Percentiles rank a stretch among this genome's conserved stretches.
Conservation (phyloP, 2,329 filamentous ascomycete species). For the Cladosporium sp. region DNA sequence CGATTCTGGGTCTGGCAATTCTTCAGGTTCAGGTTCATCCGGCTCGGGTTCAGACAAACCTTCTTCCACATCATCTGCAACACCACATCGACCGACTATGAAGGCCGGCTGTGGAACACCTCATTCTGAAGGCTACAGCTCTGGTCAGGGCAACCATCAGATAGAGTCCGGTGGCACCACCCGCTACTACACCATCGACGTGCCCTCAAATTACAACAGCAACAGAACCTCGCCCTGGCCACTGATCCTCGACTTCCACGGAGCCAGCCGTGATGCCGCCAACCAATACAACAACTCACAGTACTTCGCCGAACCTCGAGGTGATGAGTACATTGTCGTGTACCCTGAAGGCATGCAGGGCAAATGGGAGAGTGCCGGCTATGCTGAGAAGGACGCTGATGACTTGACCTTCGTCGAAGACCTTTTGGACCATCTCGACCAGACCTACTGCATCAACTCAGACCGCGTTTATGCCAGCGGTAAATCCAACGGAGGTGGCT, state of each 20-base stretch:
- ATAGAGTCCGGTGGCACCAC: conserved; percentile 18
- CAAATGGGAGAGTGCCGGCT: conserved; percentile 39
- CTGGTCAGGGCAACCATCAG: conserved; percentile 1
- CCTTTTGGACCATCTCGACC: conserved; percentile 38
- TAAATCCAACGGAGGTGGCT: conserved; percentile 54
- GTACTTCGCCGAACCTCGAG: conserved; percentile 43
- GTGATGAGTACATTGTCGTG: conserved; percentile 43
- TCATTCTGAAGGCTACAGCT: conserved; percentile 3
- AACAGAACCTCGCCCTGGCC: conserved; percentile 15
- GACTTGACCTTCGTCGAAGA: conserved; percentile 46
- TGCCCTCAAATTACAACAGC: conserved; percentile 23
- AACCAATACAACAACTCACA: conserved; percentile 42
- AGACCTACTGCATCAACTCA: conserved; percentile 44
- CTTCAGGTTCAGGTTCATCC: conserved; percentile 2
- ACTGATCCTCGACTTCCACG: conserved; percentile 49
- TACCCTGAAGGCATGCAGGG: conserved; percentile 41
- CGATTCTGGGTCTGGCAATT: neutral
- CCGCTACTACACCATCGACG: conserved; percentile 24
- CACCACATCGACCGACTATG: neutral
- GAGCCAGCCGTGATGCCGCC: conserved; percentile 34
- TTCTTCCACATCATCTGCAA: conserved; percentile 5
- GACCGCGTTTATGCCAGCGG: conserved; percentile 44
- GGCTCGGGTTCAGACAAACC: neutral
- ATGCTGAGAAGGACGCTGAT: conserved; percentile 35
- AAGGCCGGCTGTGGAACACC: conserved; percentile 4